phyloP scores from a whole-genome alignment of 2,329 filamentous ascomycete genomes.

The Seiridium cupressi region DNA sequence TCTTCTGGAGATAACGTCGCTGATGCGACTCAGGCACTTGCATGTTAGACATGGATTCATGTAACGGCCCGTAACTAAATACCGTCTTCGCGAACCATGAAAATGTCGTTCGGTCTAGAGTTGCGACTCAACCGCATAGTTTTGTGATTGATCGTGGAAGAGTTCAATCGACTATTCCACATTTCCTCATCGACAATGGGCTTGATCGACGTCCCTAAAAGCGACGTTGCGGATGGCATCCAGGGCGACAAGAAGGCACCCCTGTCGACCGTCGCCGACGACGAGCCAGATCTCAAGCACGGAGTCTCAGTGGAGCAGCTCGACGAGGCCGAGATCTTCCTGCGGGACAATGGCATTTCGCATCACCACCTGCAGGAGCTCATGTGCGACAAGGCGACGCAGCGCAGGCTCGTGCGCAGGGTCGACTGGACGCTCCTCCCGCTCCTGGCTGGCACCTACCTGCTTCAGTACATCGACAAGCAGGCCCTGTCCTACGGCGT shows the following conservation, averaged over 20 bases:
- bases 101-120: too few species aligned
- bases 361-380: conserved; percentile 39
- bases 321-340: conserved; percentile 47
- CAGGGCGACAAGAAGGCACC: conserved; percentile 6
- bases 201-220: neutral
- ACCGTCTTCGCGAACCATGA: too few species aligned
- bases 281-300: neutral
- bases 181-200: neutral
- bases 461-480: conserved; percentile 57
- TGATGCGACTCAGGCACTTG: neutral
- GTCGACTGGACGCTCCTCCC: conserved; percentile 51
- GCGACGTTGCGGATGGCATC: neutral
- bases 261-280: neutral
- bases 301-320: conserved; percentile 25
- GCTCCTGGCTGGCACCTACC: conserved; percentile 46
- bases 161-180: too few species aligned
- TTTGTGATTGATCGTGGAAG: too few species aligned
- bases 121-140: too few species aligned
- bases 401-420: conserved; percentile 34
- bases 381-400: conserved; percentile 35
- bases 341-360: conserved; percentile 43
- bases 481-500: conserved; percentile 52
- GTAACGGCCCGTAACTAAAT: neutral
- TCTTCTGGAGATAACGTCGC: neutral
- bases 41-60: neutral